These are phyloP conservation scores for Colletotrichum sp. DNA, from an alignment of 2,329 filamentous ascomycete species.

Conservation along the genomic window DNA sequence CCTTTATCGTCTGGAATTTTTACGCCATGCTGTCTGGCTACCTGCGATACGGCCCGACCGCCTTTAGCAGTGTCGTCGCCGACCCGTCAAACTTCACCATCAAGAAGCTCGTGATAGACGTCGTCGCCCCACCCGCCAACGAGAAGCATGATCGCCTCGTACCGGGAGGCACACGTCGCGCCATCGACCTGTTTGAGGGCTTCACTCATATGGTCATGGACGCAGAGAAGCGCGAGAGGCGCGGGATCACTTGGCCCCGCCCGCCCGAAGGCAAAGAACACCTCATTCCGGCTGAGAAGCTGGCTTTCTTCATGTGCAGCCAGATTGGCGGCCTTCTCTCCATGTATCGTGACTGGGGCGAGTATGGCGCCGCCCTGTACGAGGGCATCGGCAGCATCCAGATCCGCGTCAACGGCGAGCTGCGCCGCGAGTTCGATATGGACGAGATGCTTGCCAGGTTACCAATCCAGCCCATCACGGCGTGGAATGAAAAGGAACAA, in stretches of 20 bases:
- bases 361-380: slow-evolving; percentile 18
- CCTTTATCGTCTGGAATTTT: slow-evolving; percentile 23
- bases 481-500: slow-evolving; percentile 14
- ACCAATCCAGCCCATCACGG: slow-evolving; percentile 17
- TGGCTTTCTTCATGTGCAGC: slow-evolving; percentile 23
- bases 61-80: slow-evolving; percentile 18
- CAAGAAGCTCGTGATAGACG: slow-evolving; percentile 18
- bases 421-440: slow-evolving; percentile 18
- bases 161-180: background rate
- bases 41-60: slow-evolving; percentile 17
- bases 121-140: slow-evolving; percentile 12
- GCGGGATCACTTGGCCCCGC: slow-evolving; percentile 17
- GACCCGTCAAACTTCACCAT: slow-evolving; percentile 10
- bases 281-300: slow-evolving; percentile 22
- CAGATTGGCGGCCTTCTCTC: slow-evolving; percentile 19
- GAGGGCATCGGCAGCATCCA: slow-evolving; percentile 21
- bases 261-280: slow-evolving; percentile 9
- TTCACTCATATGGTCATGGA: slow-evolving; percentile 16
- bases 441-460: slow-evolving; percentile 21
- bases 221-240: slow-evolving; percentile 1
- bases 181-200: slow-evolving; percentile 14
- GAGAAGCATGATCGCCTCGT: slow-evolving; percentile 21
- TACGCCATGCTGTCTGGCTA: slow-evolving; percentile 22
- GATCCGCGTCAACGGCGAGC: slow-evolving; percentile 22
- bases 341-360: slow-evolving; percentile 19